Base-by-base conservation (phyloP, 768 basidiomycete genomes). In the Pulveroboletus sp. region DNA sequence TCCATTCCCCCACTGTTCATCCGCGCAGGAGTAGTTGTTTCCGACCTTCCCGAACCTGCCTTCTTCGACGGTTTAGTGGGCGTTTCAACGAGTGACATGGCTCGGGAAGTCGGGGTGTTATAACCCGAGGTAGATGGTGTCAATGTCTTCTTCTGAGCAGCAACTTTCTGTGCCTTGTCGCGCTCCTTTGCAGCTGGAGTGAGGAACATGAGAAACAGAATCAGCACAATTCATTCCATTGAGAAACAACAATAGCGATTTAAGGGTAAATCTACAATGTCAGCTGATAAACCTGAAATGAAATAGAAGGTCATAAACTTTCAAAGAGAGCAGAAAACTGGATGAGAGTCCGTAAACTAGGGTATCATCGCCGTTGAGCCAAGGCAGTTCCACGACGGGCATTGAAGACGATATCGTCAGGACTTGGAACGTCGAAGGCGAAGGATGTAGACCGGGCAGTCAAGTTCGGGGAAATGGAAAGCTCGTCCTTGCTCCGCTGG, bases 381-480 rank as follows among this genome's bases (percentile, higher is more conserved):
- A 86, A 68, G 26, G 82, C 70, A 5, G 92, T 88, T 39, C 88
- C 88, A 45, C 79, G 82, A 42, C 92, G 81, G 46, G 92, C 89
- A 57, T 81, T 81, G 59, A 88, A 73, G 9, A 97, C 83, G 54
- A 89, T 70, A 60, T 97, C 95, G 58, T 98, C 95, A 19, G 95
- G 95, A 67, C 93, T 96, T 30, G 89, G 90, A 20, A 76, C 78
- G 54, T 93, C 82, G 61, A 93, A 92, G 10, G 81, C 71, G 63
- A 89, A 90, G 45, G 57, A 57, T 3, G 71, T 68, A 34, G 64
- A 63, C 16, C 71, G 59, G 13, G 68, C 60, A 8, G 62, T 60
- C 34, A 71, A 52, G 45, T 68, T 68, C 16, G 76, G 71, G n/a
- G 74, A 68, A 22, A 47, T 51, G 19, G 49, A 41, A 17, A 47